Evolutionary conservation across 2,329 filamentous ascomycete genomes (phyloP).

Genomic region (Sporothrix protearum): DNA sequence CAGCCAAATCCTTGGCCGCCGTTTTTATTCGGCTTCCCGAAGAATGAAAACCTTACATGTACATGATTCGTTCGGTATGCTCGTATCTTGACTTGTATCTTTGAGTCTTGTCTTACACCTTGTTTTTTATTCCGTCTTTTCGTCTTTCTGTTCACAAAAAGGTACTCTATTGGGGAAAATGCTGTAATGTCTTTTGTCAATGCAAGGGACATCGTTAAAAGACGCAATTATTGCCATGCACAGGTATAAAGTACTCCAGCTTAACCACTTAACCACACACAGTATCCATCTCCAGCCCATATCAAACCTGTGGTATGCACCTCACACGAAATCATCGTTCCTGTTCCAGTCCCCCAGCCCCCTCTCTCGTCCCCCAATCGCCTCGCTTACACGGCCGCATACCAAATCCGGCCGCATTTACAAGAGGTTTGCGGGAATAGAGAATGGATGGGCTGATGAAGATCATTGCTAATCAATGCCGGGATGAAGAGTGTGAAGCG

Average conservation of each 20-base stretch:
- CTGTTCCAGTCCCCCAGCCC: background rate
- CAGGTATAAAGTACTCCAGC: background rate
- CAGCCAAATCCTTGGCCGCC: background rate
- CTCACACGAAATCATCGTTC: background rate
- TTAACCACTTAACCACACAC: too few species aligned
- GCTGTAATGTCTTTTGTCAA: background rate
- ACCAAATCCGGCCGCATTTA: background rate
- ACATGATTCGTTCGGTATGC: background rate
- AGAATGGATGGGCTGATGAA: background rate
- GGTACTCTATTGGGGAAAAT: background rate
- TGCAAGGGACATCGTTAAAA: slow-evolving; percentile 8
- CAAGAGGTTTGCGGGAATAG: background rate
- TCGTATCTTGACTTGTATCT: background rate
- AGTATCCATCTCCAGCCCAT: background rate
- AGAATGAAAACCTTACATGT: background rate
- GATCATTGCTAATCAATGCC: background rate
- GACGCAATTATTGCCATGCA: background rate
- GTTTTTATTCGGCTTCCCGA: background rate
- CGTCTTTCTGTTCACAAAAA: background rate
- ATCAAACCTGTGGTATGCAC: background rate
- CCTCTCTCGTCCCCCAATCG: background rate
- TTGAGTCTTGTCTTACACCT: background rate
- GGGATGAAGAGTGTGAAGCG: background rate
- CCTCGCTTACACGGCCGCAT: slow-evolving; percentile 2
- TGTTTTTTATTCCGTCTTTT: background rate